Percentiles rank a stretch among this genome's conserved stretches.
phyloP scores from a whole-genome alignment of 768 basidiomycete species.

The Pleurotus platypus region DNA sequence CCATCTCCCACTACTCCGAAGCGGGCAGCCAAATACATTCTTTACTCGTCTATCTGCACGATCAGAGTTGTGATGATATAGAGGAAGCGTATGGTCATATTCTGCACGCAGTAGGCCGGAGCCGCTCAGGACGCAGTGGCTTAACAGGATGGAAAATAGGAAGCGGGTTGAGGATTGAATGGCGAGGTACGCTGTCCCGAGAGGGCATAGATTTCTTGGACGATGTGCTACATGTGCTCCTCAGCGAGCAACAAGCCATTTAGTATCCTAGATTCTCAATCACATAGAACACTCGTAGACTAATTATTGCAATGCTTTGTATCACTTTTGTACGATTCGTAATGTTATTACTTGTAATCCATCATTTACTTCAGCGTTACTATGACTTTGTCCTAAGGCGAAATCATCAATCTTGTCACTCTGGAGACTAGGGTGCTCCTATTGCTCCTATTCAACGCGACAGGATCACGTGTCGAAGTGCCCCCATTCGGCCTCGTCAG shows the following conservation, averaged over 20 bases:
- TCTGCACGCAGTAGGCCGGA: slow-evolving; percentile 27
- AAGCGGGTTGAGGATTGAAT: slow-evolving; percentile 4
- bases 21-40: slow-evolving; percentile 1
- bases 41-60: neutral
- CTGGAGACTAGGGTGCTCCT: too few relatives aligned
- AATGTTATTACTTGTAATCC: neutral
- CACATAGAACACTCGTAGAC: neutral
- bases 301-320: neutral
- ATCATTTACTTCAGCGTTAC: too few relatives aligned
- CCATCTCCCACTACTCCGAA: neutral
- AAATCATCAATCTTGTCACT: too few relatives aligned
- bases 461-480: too few relatives aligned
- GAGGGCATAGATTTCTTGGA: slow-evolving; percentile 6
- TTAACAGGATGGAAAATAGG: slow-evolving; percentile 31
- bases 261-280: neutral
- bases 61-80: slow-evolving; percentile 1
- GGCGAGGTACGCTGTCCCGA: slow-evolving; percentile 1
- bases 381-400: too few relatives aligned
- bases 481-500: too few relatives aligned
- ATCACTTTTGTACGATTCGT: neutral
- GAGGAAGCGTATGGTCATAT: slow-evolving; percentile 6
- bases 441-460: too few relatives aligned
- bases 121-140: slow-evolving; percentile 66
- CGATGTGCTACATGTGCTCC: neutral
- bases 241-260: neutral